Percentiles rank a stretch among this genome's conserved stretches.
phyloP scores from a whole-genome alignment of 2,329 filamentous ascomycete genomes.

The Daldinia sp. region DNA sequence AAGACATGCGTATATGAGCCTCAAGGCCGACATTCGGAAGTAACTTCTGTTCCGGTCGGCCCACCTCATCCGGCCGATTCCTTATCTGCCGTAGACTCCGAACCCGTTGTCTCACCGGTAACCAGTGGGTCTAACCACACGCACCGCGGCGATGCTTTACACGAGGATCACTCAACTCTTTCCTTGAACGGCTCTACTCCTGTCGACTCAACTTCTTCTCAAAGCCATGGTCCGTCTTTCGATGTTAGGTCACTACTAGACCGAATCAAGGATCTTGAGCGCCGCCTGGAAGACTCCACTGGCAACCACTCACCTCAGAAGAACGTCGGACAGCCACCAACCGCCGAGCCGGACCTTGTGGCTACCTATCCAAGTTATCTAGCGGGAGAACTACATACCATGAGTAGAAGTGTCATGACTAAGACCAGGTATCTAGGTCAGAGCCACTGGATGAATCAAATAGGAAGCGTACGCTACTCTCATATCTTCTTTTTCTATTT shows the following conservation, averaged over 20 bases:
- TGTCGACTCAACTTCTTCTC: slow-evolving; percentile 35
- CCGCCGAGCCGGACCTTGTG: slow-evolving; percentile 33
- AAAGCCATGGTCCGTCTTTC: slow-evolving; percentile 21
- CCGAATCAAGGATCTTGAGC: slow-evolving; percentile 59
- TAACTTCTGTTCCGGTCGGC: slow-evolving; percentile 24
- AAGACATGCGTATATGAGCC: slow-evolving; percentile 63
- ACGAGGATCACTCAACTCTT: slow-evolving; percentile 32
- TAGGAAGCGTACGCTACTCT: slow-evolving; percentile 55
- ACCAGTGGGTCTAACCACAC: slow-evolving; percentile 9
- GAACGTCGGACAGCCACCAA: slow-evolving; percentile 13
- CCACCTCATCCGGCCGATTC: slow-evolving; percentile 16
- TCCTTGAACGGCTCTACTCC: slow-evolving; percentile 37
- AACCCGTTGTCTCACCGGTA: slow-evolving; percentile 19
- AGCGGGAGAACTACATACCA: slow-evolving; percentile 44
- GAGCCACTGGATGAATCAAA: slow-evolving; percentile 64
- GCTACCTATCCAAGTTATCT: slow-evolving; percentile 40
- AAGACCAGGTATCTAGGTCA: slow-evolving; percentile 62
- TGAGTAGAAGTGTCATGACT: slow-evolving; percentile 52
- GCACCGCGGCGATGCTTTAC: slow-evolving; percentile 25
- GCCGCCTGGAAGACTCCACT: slow-evolving; percentile 54
- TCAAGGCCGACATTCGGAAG: slow-evolving; percentile 44
- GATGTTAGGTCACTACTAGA: slow-evolving; percentile 51
- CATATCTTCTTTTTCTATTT: slow-evolving; percentile 9
- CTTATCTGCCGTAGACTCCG: slow-evolving; percentile 9
- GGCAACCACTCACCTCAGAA: slow-evolving; percentile 13